Evolutionary conservation across 805 yeast species (phyloP).

Genomic region (Wickerhamomyces subpelliculosus): DNA sequence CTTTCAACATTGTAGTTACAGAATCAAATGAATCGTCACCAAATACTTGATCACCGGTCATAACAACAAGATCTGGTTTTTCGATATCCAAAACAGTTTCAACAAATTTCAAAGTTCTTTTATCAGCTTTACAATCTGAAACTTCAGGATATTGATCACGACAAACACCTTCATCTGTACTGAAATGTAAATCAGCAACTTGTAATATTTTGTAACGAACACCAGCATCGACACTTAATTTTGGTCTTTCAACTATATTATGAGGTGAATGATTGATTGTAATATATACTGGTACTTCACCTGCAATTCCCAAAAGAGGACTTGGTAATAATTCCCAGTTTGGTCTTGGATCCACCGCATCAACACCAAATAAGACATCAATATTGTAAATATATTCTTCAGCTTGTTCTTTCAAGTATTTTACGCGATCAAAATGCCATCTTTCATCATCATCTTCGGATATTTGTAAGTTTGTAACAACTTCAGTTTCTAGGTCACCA

Average conservation of each 20-base stretch:
- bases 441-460: background rate
- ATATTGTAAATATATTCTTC: constrained; percentile 43
- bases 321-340: constrained; percentile 43
- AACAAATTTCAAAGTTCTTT: constrained; percentile 50
- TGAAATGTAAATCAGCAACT: constrained; percentile 84
- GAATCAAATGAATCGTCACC: constrained; percentile 79
- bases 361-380: constrained; percentile 65
- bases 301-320: constrained; percentile 4
- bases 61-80: constrained; percentile 75
- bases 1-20: constrained; percentile 74
- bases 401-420: background rate
- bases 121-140: constrained; percentile 63
- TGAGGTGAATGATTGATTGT: constrained; percentile 16
- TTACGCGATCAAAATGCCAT: background rate
- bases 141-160: constrained; percentile 61
- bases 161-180: constrained; percentile 80
- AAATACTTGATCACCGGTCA: constrained; percentile 89
- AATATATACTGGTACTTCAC: constrained; percentile 15
- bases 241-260: constrained; percentile 7
- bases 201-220: constrained; percentile 75
- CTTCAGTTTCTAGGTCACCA: constrained; percentile 1
- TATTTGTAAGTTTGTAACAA: background rate
- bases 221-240: constrained; percentile 29
- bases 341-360: constrained; percentile 71
- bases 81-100: constrained; percentile 62